These are phyloP conservation scores for Starmerella powellii DNA, from an alignment of 805 yeast species.

Conservation along the genomic window DNA sequence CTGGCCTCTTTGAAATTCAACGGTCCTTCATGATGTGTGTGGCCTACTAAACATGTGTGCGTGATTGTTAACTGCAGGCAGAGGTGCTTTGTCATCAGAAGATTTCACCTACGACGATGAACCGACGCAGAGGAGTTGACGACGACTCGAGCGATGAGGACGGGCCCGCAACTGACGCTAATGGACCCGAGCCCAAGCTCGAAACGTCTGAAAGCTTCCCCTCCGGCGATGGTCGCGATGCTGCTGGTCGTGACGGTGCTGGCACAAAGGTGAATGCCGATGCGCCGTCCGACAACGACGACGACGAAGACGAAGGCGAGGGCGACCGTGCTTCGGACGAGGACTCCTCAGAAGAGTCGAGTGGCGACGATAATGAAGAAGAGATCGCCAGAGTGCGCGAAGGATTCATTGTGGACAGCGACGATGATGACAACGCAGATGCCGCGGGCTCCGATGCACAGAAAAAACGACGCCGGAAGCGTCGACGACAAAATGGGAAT, in stretches of 20 bases:
- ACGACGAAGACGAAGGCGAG: constrained; percentile 32
- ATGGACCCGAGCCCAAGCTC: too few relatives aligned
- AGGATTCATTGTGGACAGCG: constrained; percentile 91
- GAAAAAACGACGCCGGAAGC: constrained; percentile 20
- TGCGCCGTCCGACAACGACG: constrained; percentile 25
- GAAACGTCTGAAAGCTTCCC: too few relatives aligned
- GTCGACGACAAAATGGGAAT: constrained; percentile 16
- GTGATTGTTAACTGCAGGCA: too few relatives aligned
- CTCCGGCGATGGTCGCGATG: neutral
- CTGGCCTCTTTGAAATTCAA: too few relatives aligned
- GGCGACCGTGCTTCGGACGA: constrained; percentile 49
- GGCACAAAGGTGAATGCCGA: too few relatives aligned
- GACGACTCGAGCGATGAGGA: constrained; percentile 24
- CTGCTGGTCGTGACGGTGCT: neutral
- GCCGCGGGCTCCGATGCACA: constrained; percentile 12
- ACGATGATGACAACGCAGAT: constrained; percentile 45
- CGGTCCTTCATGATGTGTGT: too few relatives aligned
- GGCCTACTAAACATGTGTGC: too few relatives aligned
- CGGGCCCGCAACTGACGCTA: neutral
- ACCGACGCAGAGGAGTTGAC: constrained; percentile 20
- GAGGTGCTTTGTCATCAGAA: constrained; percentile 1
- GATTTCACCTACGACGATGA: constrained; percentile 10
- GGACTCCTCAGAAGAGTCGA: constrained; percentile 47
- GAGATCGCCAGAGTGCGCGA: constrained; percentile 73
- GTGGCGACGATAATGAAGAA: constrained; percentile 71